Percentiles rank a stretch among this genome's conserved stretches.
Conservation (phyloP, 805 yeast species). For the Maudiozyma serrabonitensis region DNA sequence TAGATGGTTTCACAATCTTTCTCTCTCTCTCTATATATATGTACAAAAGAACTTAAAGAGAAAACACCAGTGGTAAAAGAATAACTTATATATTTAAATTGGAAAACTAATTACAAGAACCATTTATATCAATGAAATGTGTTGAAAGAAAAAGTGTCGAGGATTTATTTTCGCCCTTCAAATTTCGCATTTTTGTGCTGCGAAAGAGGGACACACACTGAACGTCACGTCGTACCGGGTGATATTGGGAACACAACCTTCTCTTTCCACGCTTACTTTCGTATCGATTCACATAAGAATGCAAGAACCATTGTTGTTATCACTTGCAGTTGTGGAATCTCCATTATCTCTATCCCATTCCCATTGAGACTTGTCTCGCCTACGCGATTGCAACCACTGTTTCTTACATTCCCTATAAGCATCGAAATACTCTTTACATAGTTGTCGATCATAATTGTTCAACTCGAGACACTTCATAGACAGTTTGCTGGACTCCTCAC, state of each 20-base stretch:
- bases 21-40: neutral
- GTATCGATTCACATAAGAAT: neutral
- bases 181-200: too few species aligned
- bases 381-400: slow-evolving; percentile 47
- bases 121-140: too few species aligned
- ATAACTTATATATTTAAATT: too few species aligned
- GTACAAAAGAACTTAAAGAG: too few species aligned
- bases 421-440: slow-evolving; percentile 73
- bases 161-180: too few species aligned
- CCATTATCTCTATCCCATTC: slow-evolving; percentile 5
- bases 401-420: slow-evolving; percentile 90
- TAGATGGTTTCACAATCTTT: neutral
- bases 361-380: slow-evolving; percentile 28
- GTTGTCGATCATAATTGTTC: slow-evolving; percentile 59
- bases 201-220: too few species aligned
- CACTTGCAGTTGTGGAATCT: too few species aligned
- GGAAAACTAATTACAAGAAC: too few species aligned
- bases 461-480: slow-evolving; percentile 75
- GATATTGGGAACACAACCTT: neutral
- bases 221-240: neutral
- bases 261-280: too few species aligned
- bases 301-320: neutral
- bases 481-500: slow-evolving; percentile 82
- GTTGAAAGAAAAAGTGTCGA: too few species aligned
- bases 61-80: too few species aligned